Base-by-base conservation (phyloP, 805 yeast species). In the Metschnikowia amazonensis region DNA sequence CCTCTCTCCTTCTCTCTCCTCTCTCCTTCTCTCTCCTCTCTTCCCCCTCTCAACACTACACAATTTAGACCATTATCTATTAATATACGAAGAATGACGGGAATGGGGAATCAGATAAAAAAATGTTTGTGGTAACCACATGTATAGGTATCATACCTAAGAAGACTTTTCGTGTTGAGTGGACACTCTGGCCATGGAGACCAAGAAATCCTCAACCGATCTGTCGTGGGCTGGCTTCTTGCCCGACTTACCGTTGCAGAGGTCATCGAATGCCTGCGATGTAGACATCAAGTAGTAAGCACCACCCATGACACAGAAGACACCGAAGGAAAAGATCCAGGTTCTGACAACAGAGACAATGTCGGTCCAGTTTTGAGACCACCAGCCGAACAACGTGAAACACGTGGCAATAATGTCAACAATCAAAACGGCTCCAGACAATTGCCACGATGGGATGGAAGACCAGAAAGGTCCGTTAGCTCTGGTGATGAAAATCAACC, bases 381-480 rank as follows among this genome's bases (percentile, higher is more conserved):
- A 89, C 96, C 96, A 89, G 62, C 97, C 97, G 82, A 88, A 89
- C 66, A 89, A 72, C 63, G 89, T 76, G 83, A 89, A 89, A 81
- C 86, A 79, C 53, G 97, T 89, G 58, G 97, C 95, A 62, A 89
- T 74, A 77, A 89, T 73, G 74, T 89, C 97, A 67, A 89, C 97
- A 66, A 74, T 73, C 67, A 87, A 78, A 62, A 89, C 96, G 63
- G 97, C 97, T 77, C 95, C 95, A 62, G 94, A 60, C 75, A 89
- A 82, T 79, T 89, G 96, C 97, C 97, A 89, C 41, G 97, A 89
- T 77, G 97, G 97, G 49, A 78, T 64, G 38, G 96, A 88, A 50
- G 96, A 86, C 97, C 97, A 89, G 94, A 89, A 89, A 66, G 97
- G 96, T 79, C 97, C 97, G 70, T 81, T 86, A 67, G 96, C 96